Conservation (phyloP, 352 stramenopile species). For the Phytophthora fragariae region DNA sequence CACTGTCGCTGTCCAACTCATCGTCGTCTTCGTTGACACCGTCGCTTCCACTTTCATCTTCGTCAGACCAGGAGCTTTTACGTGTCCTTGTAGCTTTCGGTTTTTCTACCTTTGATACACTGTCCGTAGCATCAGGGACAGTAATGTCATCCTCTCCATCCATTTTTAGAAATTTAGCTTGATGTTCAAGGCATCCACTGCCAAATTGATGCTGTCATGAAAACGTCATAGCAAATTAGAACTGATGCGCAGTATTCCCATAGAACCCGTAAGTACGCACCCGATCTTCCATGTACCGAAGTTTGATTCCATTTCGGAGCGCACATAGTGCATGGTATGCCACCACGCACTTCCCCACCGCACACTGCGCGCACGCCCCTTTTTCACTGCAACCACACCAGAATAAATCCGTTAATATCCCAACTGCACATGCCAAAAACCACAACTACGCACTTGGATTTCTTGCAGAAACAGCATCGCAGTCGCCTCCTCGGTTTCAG, state of each 20-base stretch:
- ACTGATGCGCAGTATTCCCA: neutral
- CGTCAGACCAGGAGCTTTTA: conserved; percentile 40
- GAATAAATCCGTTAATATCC: conserved; percentile 6
- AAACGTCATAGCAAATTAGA: neutral
- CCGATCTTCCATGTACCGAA: conserved; percentile 69
- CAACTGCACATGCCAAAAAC: conserved; percentile 27
- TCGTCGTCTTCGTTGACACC: conserved; percentile 38
- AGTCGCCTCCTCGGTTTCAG: conserved; percentile 61
- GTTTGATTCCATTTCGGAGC: conserved; percentile 62
- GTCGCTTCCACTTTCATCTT: conserved; percentile 38
- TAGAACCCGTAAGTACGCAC: conserved; percentile 21
- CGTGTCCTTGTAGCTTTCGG: conserved; percentile 22
- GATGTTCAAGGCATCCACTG: conserved; percentile 68
- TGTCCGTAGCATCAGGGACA: conserved; percentile 20
- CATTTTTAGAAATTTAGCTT: conserved; percentile 58
- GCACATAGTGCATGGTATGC: conserved; percentile 80
- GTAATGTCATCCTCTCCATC: conserved; percentile 27
- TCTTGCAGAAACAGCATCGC: conserved; percentile 82
- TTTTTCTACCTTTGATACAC: conserved; percentile 18
- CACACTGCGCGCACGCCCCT: conserved; percentile 77
- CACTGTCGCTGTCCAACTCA: conserved; percentile 52
- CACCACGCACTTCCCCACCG: conserved; percentile 70
- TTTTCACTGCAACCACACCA: conserved; percentile 55
- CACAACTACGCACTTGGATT: conserved; percentile 30
- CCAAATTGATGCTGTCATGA: conserved; percentile 60